Base-by-base conservation (phyloP, 306 rosid species). In the Carpinus viminea region DNA sequence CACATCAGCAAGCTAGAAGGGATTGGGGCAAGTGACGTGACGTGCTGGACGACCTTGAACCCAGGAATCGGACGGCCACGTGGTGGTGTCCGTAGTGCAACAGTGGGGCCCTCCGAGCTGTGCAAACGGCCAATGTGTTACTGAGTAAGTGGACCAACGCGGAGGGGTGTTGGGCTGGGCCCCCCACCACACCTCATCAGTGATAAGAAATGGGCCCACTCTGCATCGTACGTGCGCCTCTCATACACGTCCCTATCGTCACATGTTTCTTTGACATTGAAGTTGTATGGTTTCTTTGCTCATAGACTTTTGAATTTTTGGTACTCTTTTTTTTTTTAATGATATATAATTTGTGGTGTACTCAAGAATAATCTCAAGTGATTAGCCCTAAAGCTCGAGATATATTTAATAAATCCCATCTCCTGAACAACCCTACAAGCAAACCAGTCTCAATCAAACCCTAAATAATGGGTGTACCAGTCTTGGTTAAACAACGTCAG, bases 181-280 rank as follows among this genome's bases (percentile, higher is more conserved):
- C 26, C 45, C 8, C 43, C 68, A 74, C 18, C 31, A 79, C 72
- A n/a, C 28, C 26, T 83, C 83, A 77, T 76, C 48, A 8, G 52
- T 17, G 20, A 38, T 36, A 77, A 28, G 5, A 17, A 21, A 17
- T 1, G 0, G 71, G 83, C 86, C 20, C 84, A 86, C 80, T 59
- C 83, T 0, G 1, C 2, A 66, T 53, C 84, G 87, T 88, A 76
- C 95, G 90, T 88, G 92, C 86, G 85, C 84, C 31, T 73, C 88
- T 74, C 84, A 7, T 76, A 64, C 72, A 41, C 45, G 45, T 41
- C 45, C 45, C 45, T 41, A 6, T 41, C 45, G 45, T 41, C 45
- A 47, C 61, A 65, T 21, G 78, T 65, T 18, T 51, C 50, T 34
- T 31, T 16, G 8, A 55, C 24, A 26, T 9, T 48, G 34, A 31